Conservation (phyloP, 768 basidiomycete genomes). For the Brasilioporus rufonigricans region DNA sequence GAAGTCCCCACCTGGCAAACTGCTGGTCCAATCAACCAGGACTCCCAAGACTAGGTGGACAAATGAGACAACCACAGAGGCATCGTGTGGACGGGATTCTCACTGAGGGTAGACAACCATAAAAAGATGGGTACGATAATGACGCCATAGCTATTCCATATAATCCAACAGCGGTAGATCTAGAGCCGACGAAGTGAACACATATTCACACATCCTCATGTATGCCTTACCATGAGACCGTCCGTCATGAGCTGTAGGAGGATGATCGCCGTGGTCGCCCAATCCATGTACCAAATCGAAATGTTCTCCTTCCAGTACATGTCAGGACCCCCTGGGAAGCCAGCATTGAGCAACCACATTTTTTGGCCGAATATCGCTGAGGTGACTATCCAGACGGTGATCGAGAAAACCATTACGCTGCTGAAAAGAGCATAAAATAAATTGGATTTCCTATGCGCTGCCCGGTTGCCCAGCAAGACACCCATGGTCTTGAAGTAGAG, state of each 20-base stretch:
- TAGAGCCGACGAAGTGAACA: slow-evolving; percentile 21
- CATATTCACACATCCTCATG: not conserved
- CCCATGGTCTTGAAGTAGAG: not conserved
- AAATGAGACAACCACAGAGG: not conserved
- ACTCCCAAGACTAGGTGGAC: slow-evolving; percentile 16
- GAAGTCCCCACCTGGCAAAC: slow-evolving; percentile 17
- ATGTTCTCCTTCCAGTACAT: not conserved
- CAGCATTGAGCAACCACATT: not conserved
- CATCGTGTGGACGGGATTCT: not conserved
- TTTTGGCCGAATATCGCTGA: not conserved
- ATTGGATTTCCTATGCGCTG: not conserved
- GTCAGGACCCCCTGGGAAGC: not conserved
- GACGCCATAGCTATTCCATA: slow-evolving; percentile 27
- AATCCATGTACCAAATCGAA: slow-evolving; percentile 15
- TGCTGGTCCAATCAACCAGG: slow-evolving; percentile 6
- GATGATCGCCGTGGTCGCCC: slow-evolving; percentile 26
- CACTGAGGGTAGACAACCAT: slow-evolving; percentile 25
- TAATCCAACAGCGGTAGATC: slow-evolving; percentile 39
- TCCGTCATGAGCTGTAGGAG: slow-evolving; percentile 36
- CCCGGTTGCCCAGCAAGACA: not conserved
- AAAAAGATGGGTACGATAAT: slow-evolving; percentile 17
- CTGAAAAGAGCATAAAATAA: not conserved
- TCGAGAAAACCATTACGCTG: not conserved
- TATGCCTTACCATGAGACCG: slow-evolving; percentile 24
- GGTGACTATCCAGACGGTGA: not conserved